phyloP scores from a whole-genome alignment of 495 filamentous ascomycete genomes.

The Monascus purpureus region DNA sequence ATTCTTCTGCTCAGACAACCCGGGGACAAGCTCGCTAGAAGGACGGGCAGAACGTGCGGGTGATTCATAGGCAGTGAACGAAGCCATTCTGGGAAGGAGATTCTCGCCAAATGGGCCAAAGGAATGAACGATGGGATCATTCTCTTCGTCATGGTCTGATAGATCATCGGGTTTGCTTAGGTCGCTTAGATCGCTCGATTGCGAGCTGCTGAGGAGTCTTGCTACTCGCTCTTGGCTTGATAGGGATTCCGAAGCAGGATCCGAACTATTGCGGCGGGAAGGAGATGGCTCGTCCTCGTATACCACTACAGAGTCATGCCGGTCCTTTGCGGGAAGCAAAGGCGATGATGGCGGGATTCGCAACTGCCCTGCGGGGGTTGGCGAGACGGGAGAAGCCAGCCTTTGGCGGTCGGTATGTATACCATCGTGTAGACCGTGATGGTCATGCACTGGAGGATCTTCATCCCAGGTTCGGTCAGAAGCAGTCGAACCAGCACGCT shows the following conservation, averaged over 20 bases:
- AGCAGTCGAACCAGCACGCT: slow-evolving; percentile 40
- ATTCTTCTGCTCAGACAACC: slow-evolving; percentile 20
- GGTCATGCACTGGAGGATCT: slow-evolving; percentile 24
- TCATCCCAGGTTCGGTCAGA: slow-evolving; percentile 60
- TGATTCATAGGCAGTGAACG: slow-evolving; percentile 46
- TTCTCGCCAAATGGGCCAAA: slow-evolving; percentile 82
- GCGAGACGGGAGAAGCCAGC: slow-evolving; percentile 58
- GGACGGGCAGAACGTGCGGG: slow-evolving; percentile 31
- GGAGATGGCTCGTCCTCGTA: slow-evolving; percentile 45
- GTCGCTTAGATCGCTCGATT: slow-evolving; percentile 47
- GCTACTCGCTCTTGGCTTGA: slow-evolving; percentile 13
- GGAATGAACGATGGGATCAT: slow-evolving; percentile 79
- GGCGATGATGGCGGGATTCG: slow-evolving; percentile 30
- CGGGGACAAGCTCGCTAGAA: slow-evolving; percentile 14
- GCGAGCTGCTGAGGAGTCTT: slow-evolving; percentile 23
- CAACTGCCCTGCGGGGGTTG: slow-evolving; percentile 44
- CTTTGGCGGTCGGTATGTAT: slow-evolving; percentile 50
- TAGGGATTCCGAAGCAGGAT: slow-evolving; percentile 10
- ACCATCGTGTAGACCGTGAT: slow-evolving; percentile 36
- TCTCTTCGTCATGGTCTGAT: slow-evolving; percentile 79
- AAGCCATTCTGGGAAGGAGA: slow-evolving; percentile 62
- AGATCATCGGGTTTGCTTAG: slow-evolving; percentile 43
- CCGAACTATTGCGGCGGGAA: slow-evolving; percentile 19
- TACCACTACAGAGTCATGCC: slow-evolving; percentile 39
- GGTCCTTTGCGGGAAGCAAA: slow-evolving; percentile 24